phyloP scores from a whole-genome alignment of 1,284 basidiomycete genomes.

The Ustilago cynodontis region DNA sequence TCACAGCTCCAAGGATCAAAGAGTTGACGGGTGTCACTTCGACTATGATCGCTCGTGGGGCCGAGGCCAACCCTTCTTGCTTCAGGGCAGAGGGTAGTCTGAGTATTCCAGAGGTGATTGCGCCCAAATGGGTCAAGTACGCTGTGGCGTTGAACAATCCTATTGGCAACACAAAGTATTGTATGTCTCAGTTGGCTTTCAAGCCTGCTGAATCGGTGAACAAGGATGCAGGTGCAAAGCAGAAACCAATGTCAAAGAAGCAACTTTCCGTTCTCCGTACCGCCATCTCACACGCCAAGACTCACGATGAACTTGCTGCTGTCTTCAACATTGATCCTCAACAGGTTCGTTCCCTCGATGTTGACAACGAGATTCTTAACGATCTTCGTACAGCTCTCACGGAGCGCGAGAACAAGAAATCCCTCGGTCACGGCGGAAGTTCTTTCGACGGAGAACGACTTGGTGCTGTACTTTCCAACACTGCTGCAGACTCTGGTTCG shows the following conservation, averaged over 20 bases:
- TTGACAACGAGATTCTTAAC: constrained; percentile 32
- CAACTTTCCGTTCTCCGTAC: constrained; percentile 36
- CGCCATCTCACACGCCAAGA: constrained; percentile 52
- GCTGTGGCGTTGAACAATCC: constrained; percentile 75
- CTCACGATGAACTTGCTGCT: constrained; percentile 46
- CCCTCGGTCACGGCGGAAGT: constrained; percentile 9
- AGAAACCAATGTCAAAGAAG: constrained; percentile 31
- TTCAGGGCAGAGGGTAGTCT: constrained; percentile 75
- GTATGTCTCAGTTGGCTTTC: constrained; percentile 74
- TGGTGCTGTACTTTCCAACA: constrained; percentile 34
- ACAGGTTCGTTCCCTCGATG: constrained; percentile 16
- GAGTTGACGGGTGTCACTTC: constrained; percentile 80
- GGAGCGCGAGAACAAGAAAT: constrained; percentile 13
- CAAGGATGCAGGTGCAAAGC: constrained; percentile 15
- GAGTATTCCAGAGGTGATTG: constrained; percentile 59
- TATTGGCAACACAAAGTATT: constrained; percentile 92
- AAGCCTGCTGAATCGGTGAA: constrained; percentile 41
- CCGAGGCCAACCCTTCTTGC: constrained; percentile 90
- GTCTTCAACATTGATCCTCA: constrained; percentile 49
- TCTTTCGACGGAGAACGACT: constrained; percentile 34
- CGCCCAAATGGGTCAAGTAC: constrained; percentile 62
- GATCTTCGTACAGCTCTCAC: constrained; percentile 33
- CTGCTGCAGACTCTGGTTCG: constrained; percentile 9
- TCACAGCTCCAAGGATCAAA: constrained; percentile 82
- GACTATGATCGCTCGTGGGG: constrained; percentile 94